Percentiles rank a stretch among this genome's conserved stretches.
These are phyloP conservation scores for Solanum lycopersicoides DNA, from an alignment of 257 asterid genomes.

Conservation along the genomic window DNA sequence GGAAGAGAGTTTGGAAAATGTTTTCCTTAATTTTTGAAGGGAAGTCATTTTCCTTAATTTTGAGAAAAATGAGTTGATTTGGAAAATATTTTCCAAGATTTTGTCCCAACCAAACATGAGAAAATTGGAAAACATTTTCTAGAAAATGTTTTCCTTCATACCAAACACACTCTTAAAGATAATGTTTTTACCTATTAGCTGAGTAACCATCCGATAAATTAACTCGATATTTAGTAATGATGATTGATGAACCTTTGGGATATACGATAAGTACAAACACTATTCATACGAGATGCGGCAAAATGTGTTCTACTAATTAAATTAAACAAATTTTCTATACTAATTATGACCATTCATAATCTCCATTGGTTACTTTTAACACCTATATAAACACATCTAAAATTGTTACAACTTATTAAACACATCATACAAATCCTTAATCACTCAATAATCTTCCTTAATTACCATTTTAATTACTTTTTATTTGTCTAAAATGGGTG, in stretches of 20 bases:
- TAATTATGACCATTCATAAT: neutral
- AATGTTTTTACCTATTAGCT: no score
- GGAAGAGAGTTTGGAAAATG: no score
- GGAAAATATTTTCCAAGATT: no score
- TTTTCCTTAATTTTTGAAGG: no score
- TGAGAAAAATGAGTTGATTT: no score
- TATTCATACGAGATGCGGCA: neutral
- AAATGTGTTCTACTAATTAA: neutral
- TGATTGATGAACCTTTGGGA: neutral
- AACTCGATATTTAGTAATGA: neutral
- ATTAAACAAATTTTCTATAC: neutral
- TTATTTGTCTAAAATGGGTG: neutral
- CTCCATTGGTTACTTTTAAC: neutral
- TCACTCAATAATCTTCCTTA: neutral
- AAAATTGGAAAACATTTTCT: no score
- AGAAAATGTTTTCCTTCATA: neutral
- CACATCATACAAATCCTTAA: neutral
- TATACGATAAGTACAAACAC: neutral
- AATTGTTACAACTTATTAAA: constrained; percentile 14
- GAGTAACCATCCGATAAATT: rapidly evolving
- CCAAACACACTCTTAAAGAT: no score
- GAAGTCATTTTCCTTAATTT: no score
- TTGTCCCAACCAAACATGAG: no score
- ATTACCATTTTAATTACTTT: neutral
- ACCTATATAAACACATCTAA: neutral